Percentiles rank a stretch among this genome's conserved stretches.
These are phyloP conservation scores for Kuraishia ogatae DNA, from an alignment of 805 yeast genomes.

Conservation along the genomic window DNA sequence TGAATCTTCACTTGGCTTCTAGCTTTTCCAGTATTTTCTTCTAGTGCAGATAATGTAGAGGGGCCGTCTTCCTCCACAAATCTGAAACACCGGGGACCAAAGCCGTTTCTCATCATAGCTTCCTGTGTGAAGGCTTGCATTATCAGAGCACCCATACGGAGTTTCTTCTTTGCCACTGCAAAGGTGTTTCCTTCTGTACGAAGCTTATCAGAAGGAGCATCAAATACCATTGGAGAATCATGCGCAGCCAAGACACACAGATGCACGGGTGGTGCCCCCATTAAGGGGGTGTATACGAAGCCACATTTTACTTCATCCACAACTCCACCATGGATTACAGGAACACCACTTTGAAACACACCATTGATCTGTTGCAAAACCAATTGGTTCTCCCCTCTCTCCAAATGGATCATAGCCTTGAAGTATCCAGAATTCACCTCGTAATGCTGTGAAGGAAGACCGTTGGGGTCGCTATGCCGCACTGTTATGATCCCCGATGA, in stretches of 20 bases:
- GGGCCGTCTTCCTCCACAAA: conserved; percentile 57
- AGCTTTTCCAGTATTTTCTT: conserved; percentile 18
- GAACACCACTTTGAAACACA: conserved; percentile 23
- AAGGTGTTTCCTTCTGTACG: conserved; percentile 54
- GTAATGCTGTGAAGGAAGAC: conserved; percentile 59
- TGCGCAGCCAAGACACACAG: conserved; percentile 66
- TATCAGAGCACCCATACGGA: conserved; percentile 75
- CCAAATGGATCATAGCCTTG: conserved; percentile 65
- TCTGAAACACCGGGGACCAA: conserved; percentile 71
- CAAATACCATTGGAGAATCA: conserved; percentile 67
- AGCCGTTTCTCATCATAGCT: conserved; percentile 72
- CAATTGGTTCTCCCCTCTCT: conserved; percentile 59
- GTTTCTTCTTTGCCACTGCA: conserved; percentile 61
- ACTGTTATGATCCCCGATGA: conserved; percentile 31
- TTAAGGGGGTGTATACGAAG: conserved; percentile 18
- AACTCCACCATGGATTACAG: conserved; percentile 8
- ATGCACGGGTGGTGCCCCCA: conserved; percentile 70
- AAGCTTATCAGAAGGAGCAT: conserved; percentile 48
- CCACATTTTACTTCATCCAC: conserved; percentile 8
- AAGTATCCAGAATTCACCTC: conserved; percentile 66
- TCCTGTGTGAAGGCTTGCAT: conserved; percentile 91
- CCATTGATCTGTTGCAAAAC: conserved; percentile 39
- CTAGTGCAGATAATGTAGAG: conserved; percentile 44
- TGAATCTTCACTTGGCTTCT: conserved; percentile 73
- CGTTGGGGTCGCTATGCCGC: conserved; percentile 28